phyloP scores from a whole-genome alignment of 306 rosid genomes.

The Mucuna pruriens region DNA sequence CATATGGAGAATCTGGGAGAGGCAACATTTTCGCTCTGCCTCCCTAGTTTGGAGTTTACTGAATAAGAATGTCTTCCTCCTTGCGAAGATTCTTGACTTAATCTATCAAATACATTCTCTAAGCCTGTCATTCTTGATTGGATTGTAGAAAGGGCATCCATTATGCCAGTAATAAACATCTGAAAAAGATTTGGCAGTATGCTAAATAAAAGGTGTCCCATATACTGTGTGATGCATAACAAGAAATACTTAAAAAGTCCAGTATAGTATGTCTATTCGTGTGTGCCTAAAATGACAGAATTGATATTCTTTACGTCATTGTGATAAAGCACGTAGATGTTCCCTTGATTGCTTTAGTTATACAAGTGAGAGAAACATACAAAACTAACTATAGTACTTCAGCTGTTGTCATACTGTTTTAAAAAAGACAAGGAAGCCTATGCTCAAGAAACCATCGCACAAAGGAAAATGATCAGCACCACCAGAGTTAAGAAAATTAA shows the following conservation, averaged over 20 bases:
- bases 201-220: constrained; percentile 12
- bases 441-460: constrained; percentile 7
- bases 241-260: constrained; percentile 14
- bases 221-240: constrained; percentile 23
- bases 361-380: constrained; percentile 8
- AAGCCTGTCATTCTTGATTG: constrained; percentile 73
- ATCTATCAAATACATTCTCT: constrained; percentile 67
- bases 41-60: constrained; percentile 60
- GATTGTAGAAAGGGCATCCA: constrained; percentile 69
- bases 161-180: constrained; percentile 70
- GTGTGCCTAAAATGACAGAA: constrained; percentile 10
- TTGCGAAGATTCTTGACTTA: constrained; percentile 60
- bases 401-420: constrained; percentile 3
- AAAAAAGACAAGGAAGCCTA: constrained; percentile 23
- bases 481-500: constrained; percentile 11
- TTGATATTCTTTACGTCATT: background rate
- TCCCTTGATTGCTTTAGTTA: background rate
- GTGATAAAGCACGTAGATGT: constrained; percentile 24
- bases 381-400: background rate
- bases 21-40: constrained; percentile 54
- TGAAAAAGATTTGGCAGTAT: constrained; percentile 44
- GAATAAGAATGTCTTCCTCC: constrained; percentile 54
- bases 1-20: constrained; percentile 71
- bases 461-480: constrained; percentile 17
- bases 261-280: background rate